These are phyloP conservation scores for Fusarium veterinarium DNA, from an alignment of 2,329 filamentous ascomycete genomes.

Conservation along the genomic window DNA sequence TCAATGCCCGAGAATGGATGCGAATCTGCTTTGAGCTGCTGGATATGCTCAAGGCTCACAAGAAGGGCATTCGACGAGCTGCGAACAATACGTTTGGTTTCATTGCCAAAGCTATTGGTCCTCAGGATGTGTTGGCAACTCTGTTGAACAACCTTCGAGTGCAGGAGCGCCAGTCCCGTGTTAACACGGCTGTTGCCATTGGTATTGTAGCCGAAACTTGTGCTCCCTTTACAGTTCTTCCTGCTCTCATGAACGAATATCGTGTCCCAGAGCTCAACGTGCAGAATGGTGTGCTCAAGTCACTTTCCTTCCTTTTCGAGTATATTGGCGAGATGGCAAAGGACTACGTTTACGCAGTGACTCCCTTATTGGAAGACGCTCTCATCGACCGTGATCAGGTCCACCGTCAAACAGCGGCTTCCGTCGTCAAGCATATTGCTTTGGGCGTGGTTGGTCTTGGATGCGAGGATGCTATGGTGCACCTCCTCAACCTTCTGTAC, in stretches of 20 bases:
- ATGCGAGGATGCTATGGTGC: slow-evolving; percentile 98
- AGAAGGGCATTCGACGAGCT: slow-evolving; percentile 97
- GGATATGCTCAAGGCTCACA: slow-evolving; percentile 99
- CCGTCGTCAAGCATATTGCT: slow-evolving; percentile 97
- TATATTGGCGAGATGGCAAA: slow-evolving; percentile 99
- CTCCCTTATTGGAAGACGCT: slow-evolving; percentile 93
- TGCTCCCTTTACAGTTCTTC: slow-evolving; percentile 97
- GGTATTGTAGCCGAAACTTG: slow-evolving; percentile 99
- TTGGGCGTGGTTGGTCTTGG: slow-evolving; percentile 97
- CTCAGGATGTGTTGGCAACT: slow-evolving; percentile 95
- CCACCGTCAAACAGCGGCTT: slow-evolving; percentile 94
- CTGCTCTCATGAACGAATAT: slow-evolving; percentile 99
- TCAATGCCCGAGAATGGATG: slow-evolving; percentile 99
- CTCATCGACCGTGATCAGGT: slow-evolving; percentile 98
- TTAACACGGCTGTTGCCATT: slow-evolving; percentile 98
- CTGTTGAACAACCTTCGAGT: slow-evolving; percentile 96
- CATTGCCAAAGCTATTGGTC: slow-evolving; percentile 98
- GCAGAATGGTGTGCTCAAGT: slow-evolving; percentile 98
- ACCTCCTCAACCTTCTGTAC: slow-evolving; percentile 94
- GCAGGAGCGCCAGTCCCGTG: slow-evolving; percentile 96
- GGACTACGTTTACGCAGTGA: slow-evolving; percentile 98
- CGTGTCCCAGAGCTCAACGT: slow-evolving; percentile 98
- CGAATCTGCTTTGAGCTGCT: slow-evolving; percentile 98
- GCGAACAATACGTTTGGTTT: slow-evolving; percentile 99
- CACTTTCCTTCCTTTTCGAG: slow-evolving; percentile 95